Conservation (phyloP, 2,329 filamentous ascomycete genomes). For the Ceratocystiopsis minuta region DNA sequence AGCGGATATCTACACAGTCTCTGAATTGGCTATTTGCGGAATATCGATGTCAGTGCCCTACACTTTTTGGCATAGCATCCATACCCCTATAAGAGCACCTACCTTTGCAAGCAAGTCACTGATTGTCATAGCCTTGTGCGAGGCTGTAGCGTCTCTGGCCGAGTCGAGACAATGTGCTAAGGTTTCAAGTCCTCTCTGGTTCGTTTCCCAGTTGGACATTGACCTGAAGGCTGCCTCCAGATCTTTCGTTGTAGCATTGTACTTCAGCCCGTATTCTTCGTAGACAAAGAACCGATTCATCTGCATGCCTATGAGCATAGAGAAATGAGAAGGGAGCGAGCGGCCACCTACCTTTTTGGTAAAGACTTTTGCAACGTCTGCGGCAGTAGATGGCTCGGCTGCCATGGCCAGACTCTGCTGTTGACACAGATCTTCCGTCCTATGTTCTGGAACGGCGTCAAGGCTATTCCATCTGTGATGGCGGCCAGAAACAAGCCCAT, state of each 20-base stretch:
- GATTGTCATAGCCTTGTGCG: conserved; percentile 62
- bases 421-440: conserved; percentile 22
- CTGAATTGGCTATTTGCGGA: conserved; percentile 60
- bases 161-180: conserved; percentile 60
- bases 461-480: conserved; percentile 28
- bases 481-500: no score
- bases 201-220: conserved; percentile 57
- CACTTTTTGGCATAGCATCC: no score
- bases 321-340: not conserved
- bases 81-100: conserved; percentile 5
- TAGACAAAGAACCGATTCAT: conserved; percentile 72
- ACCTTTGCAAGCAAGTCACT: conserved; percentile 85
- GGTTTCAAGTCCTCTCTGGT: conserved; percentile 72
- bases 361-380: not conserved
- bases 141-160: conserved; percentile 41
- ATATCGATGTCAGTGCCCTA: not conserved
- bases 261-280: conserved; percentile 67
- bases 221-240: conserved; percentile 18
- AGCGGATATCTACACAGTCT: conserved; percentile 81
- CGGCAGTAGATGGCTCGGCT: conserved; percentile 33
- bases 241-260: no score
- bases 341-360: conserved; percentile 1
- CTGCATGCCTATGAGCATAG: conserved; percentile 23
- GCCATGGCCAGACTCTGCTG: conserved; percentile 39
- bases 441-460: conserved; percentile 26